Evolutionary conservation across 148 eudicot species (phyloP).

Genomic region (Silene uniflora): DNA sequence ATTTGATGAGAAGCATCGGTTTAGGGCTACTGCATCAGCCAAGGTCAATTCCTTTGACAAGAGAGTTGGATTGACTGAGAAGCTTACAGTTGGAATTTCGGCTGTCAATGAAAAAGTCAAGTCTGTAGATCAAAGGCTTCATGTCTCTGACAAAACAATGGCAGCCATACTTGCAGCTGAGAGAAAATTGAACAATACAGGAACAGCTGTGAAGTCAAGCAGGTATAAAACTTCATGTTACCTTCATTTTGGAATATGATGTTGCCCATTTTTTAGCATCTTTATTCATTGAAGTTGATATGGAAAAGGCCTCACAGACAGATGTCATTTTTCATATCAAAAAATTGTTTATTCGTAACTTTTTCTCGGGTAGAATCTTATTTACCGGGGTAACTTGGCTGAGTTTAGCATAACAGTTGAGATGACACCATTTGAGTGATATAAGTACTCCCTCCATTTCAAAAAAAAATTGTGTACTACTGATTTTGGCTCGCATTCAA

Average conservation of each 20-base stretch:
- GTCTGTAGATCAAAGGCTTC: constrained; percentile 94
- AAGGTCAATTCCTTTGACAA: constrained; percentile 77
- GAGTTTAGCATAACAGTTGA: background rate
- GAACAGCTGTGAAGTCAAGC: constrained; percentile 97
- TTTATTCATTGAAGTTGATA: too few species aligned
- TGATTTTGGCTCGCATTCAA: too few species aligned
- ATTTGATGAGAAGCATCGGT: constrained; percentile 89
- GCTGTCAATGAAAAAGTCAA: constrained; percentile 89
- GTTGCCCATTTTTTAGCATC: background rate
- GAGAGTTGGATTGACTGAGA: constrained; percentile 82
- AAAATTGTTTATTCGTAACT: too few species aligned
- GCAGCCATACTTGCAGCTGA: constrained; percentile 96
- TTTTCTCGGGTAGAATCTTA: too few species aligned
- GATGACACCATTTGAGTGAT: background rate
- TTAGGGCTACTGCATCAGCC: constrained; percentile 86
- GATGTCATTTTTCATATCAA: too few species aligned
- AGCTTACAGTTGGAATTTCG: constrained; percentile 81
- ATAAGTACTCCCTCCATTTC: background rate
- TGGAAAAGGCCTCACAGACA: too few species aligned
- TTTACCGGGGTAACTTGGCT: too few species aligned
- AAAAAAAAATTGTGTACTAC: too few species aligned
- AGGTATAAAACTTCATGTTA: constrained; percentile 36
- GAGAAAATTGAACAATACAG: constrained; percentile 76
- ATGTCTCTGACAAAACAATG: constrained; percentile 93
- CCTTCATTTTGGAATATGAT: background rate